Evolutionary conservation across 441 rosid genomes (phyloP), one percentile per base, ranked within the genome.

Genomic region (Flueggea neowawraea): DNA sequence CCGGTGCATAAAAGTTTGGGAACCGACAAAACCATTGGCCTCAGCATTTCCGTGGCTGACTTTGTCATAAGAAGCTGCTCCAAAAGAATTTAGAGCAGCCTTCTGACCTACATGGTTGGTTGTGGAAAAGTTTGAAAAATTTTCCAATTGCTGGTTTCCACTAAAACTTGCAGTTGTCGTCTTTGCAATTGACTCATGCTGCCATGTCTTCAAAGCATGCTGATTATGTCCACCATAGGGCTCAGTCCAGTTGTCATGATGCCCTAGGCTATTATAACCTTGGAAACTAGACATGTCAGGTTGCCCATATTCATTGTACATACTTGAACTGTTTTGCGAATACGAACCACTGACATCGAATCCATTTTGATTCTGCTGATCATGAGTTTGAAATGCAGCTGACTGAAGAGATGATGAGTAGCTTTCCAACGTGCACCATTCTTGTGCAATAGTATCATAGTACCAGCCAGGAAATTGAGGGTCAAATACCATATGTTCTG

Each of bases 391-490:
- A 74, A 60, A 64, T n/a, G 60, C 54, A 12, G 63, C 57, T 54
- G 85, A 71, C 66, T 82, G 89, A 69, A 67, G 63, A 56, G 87
- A 67, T 64, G 90, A 69, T 62, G 78, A 77, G 74, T 87, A 88
- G 81, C 84, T 83, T 53, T 95, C 97, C 56, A 88, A 62, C 8
- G 86, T 11, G 60, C 65, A 73, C 98, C 98, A 95, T 64, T 88
- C 90, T 75, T 77, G 85, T 49, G 74, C 75, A 75, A 81, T 70
- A 36, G 82, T 81, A 62, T 91, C 96, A 71, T 80, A 91, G 75
- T 91, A 95, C 97, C 98, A 95, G 66, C 95, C 98, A 48, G 97
- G 99, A 73, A 84, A 91, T 57, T 88, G 98, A 7, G 89, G 76
- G 72, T 95, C 96, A 84, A 95, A 91, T 56, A 81, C 69, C 93